phyloP scores from a whole-genome alignment of 495 filamentous ascomycete species.

The Penicillium samsonianum region DNA sequence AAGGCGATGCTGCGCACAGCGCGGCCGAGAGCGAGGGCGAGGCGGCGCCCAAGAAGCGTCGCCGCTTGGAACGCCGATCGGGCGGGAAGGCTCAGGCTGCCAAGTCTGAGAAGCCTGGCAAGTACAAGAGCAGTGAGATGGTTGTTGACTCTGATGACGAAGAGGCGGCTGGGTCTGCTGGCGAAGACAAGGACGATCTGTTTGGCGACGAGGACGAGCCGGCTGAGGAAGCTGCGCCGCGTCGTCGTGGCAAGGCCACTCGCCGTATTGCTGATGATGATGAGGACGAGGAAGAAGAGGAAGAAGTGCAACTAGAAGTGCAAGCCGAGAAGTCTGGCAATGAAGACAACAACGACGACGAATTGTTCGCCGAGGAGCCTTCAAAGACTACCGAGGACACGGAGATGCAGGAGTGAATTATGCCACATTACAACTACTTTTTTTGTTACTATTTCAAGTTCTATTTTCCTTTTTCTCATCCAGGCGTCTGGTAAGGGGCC shows the following conservation, averaged over 20 bases:
- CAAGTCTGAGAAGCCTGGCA: conserved; percentile 34
- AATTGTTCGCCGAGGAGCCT: conserved; percentile 28
- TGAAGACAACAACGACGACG: conserved; percentile 23
- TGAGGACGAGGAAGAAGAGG: conserved; percentile 40
- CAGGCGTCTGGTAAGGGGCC: conserved; percentile 4
- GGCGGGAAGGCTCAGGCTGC: conserved; percentile 54
- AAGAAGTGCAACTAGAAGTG: conserved; percentile 10
- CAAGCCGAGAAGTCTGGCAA: conserved; percentile 13
- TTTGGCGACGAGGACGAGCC: conserved; percentile 38
- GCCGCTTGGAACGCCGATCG: conserved; percentile 54
- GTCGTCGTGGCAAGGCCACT: conserved; percentile 38
- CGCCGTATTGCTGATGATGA: conserved; percentile 49
- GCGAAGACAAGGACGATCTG: conserved; percentile 38
- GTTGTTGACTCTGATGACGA: conserved; percentile 73
- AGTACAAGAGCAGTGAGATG: conserved; percentile 80
- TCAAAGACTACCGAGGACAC: conserved; percentile 25
- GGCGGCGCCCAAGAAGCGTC: conserved; percentile 50
- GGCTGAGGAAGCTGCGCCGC: conserved; percentile 35
- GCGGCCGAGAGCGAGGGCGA: conserved; percentile 39
- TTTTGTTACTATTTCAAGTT: not conserved
- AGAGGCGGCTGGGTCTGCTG: conserved; percentile 24
- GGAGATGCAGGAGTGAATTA: conserved; percentile 32
- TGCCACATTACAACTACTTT: conserved; percentile 6
- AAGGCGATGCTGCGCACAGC: conserved; percentile 17
- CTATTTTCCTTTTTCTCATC: not conserved